These are phyloP conservation scores for Diaporthe citrichinensis DNA, from an alignment of 2,329 filamentous ascomycete genomes.

Conservation along the genomic window DNA sequence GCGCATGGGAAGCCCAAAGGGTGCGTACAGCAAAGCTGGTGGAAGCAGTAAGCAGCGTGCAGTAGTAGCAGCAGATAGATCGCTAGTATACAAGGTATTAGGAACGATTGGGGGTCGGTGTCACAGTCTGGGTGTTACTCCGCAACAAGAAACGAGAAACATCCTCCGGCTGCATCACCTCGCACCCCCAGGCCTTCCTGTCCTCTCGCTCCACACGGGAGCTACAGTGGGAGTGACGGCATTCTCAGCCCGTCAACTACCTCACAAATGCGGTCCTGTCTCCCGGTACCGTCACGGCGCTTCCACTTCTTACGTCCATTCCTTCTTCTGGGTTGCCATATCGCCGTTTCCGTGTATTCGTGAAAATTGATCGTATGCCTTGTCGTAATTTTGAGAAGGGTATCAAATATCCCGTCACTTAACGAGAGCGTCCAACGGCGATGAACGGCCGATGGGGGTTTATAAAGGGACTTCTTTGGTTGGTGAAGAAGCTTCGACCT, in stretches of 20 bases:
- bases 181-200: constrained; percentile 2
- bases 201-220: constrained; percentile 27
- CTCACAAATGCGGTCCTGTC: constrained; percentile 8
- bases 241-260: constrained; percentile 25
- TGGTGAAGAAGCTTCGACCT: constrained; percentile 29
- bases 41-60: constrained; percentile 35
- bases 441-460: constrained; percentile 1
- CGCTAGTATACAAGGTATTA: constrained; percentile 40
- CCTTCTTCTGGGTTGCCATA: constrained; percentile 28
- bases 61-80: constrained; percentile 38
- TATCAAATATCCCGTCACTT: constrained; percentile 33
- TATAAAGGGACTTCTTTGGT: constrained; percentile 29
- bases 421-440: constrained; percentile 20
- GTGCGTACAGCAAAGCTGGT: constrained; percentile 4
- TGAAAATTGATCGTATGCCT: constrained; percentile 35
- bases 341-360: constrained; percentile 33
- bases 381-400: constrained; percentile 31
- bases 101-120: constrained; percentile 14
- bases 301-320: constrained; percentile 7
- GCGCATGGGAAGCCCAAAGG: not conserved
- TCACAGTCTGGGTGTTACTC: constrained; percentile 20
- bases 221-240: constrained; percentile 20
- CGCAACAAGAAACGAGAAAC: constrained; percentile 23
- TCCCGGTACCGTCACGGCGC: constrained; percentile 12
- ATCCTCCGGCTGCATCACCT: not conserved